phyloP scores from a whole-genome alignment of 179 eudicot species.

The Heliamphora pulchella region DNA sequence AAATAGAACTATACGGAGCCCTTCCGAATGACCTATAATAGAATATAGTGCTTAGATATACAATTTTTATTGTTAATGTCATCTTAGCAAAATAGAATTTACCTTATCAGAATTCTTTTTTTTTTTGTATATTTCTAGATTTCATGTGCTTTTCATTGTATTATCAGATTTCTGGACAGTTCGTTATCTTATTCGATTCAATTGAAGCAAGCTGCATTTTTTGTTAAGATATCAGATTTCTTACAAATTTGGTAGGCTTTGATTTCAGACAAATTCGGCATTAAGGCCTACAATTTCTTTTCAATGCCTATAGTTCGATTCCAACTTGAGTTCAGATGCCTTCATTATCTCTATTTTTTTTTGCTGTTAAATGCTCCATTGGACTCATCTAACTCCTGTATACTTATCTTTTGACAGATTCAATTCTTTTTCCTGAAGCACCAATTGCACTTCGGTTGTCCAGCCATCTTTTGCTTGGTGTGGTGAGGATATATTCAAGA shows the following conservation, averaged over 20 bases:
- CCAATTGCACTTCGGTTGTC: constrained; percentile 96
- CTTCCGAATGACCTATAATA: too few relatives aligned
- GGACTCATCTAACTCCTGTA: neutral
- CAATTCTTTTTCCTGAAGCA: constrained; percentile 88
- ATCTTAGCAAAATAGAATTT: neutral
- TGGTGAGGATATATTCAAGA: constrained; percentile 90
- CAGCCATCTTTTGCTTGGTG: constrained; percentile 97
- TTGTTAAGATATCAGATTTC: neutral
- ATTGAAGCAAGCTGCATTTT: neutral
- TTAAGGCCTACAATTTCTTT: neutral
- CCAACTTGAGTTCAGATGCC: neutral
- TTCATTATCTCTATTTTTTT: neutral
- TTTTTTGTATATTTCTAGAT: neutral
- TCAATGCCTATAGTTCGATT: neutral
- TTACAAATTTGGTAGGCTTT: too few relatives aligned
- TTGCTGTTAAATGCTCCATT: neutral
- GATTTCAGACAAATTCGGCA: neutral
- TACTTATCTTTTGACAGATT: constrained; percentile 43
- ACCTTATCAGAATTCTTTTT: neutral
- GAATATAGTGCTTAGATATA: too few relatives aligned
- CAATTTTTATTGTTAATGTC: neutral
- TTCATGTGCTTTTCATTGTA: neutral
- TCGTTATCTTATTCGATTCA: neutral
- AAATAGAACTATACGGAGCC: too few relatives aligned
- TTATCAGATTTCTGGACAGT: neutral